Evolutionary conservation across 1,284 basidiomycete genomes (phyloP).

Genomic region (Irpex sp.): DNA sequence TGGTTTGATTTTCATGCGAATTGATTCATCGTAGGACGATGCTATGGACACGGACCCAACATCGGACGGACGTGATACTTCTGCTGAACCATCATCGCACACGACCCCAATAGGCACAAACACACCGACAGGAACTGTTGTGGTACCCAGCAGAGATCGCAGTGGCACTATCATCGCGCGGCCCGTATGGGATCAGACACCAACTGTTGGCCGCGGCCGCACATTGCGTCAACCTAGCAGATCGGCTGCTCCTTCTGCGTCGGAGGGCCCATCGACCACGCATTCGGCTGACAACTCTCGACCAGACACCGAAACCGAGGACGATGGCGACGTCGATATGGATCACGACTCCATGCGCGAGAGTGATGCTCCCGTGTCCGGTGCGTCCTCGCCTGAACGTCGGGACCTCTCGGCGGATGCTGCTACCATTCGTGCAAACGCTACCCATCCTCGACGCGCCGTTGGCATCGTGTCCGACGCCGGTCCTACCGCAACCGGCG

Average conservation of each 20-base stretch:
- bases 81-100: constrained; percentile 55
- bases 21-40: constrained; percentile 20
- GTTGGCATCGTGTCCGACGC: constrained; percentile 65
- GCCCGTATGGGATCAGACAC: constrained; percentile 52
- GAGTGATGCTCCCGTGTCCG: constrained; percentile 23
- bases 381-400: constrained; percentile 35
- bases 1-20: background rate
- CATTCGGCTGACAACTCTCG: constrained; percentile 56
- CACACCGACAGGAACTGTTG: constrained; percentile 56
- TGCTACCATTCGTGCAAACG: constrained; percentile 23
- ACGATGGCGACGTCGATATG: constrained; percentile 59
- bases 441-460: constrained; percentile 37
- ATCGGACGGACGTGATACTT: constrained; percentile 40
- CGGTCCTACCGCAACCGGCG: constrained; percentile 30
- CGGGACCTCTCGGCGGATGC: constrained; percentile 34
- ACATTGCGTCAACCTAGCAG: constrained; percentile 12
- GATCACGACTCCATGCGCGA: constrained; percentile 43
- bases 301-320: constrained; percentile 72
- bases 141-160: constrained; percentile 57
- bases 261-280: constrained; percentile 42
- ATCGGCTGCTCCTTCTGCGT: constrained; percentile 15
- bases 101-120: constrained; percentile 54
- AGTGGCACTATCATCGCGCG: constrained; percentile 74
- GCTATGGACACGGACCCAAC: constrained; percentile 24
- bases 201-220: constrained; percentile 18